Evolutionary conservation across 306 rosid genomes (phyloP), one percentile per base, ranked within the genome.

Genomic region (Sindora glabra): DNA sequence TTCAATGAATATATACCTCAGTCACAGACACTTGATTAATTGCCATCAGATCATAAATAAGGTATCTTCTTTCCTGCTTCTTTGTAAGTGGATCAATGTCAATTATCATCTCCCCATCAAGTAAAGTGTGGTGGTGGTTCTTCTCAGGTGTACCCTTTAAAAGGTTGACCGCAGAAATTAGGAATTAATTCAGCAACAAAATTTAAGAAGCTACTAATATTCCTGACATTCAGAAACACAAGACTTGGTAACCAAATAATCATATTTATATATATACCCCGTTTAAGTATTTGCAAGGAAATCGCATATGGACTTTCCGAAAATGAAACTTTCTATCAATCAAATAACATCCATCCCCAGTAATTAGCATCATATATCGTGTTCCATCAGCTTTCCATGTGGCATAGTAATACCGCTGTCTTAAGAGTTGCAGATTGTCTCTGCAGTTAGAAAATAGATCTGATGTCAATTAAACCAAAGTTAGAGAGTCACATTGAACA

Each of bases 341-440:
- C 77, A 92, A 79, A 81, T 88, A 92, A 65, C 98, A 92, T 59
- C 90, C 94, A 80, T 92, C 96, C 41, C 72, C 26, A 38, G 83
- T 92, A 55, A 88, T 88, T 64, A 88, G 71, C 98, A 88, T 88
- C 98, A 92, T 92, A 68, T 88, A 92, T 56, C 98, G 81, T 34
- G 96, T 92, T 72, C 98, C 98, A 68, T 92, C 98, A 76, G 98
- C 98, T 82, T 92, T 92, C 98, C 98, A 92, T 5, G 98, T 92
- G 57, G 98, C 98, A 80, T 92, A 92, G 67, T 92, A 92, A 78
- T 92, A 92, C 14, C 98, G 88, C 57, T 92, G 98, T 76, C 91
- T 88, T 69, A 92, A 74, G 66, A 92, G 84, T 71, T 85, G 95
- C 47, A 92, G 74, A 66, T 92, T 92, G 7, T 86, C 96, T 77